Base-by-base conservation (phyloP, 129 eudicot species). In the Logfia minima region DNA sequence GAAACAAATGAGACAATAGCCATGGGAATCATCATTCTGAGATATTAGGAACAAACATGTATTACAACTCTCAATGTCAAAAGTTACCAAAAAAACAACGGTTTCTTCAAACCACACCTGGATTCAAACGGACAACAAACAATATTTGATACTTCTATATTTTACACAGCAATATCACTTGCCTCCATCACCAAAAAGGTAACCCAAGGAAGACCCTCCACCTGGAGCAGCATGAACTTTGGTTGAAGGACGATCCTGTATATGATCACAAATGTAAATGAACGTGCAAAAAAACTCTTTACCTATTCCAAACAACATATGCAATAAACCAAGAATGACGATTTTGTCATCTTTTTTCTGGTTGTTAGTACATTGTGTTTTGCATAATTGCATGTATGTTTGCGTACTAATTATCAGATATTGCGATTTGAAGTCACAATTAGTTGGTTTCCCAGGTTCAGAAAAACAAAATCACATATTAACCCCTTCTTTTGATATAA, bases 171-270 rank as follows among this genome's bases (percentile, higher is more conserved):
- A 78, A 19, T 58, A 8, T 83, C 84, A 88, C 39, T 88, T 88
- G 83, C 81, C 86, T 48, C 88, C 87, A 28, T 81, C 93, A 41
- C 90, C 93, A 77, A 89, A 86, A 18, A 89, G 93, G 83, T 89
- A 89, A 29, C 84, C 93, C 76, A 89, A 65, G 24, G 93, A 86
- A 75, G 89, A 87, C 48, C 92, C 92, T 31, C 92, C 92, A 13
- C 89, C 92, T 28, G 92, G 92, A 17, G 92, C 92, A 19, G 89
- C 85, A 75, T 89, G 93, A 68, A 89, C 90, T 77, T 89, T 89
- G 17, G 93, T 89, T 22, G 93, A 86, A 52, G 93, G 93, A 14
- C 93, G 88, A 74, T 86, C 90, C 90, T 89, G 85, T 16, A 63
- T 53, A 45, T 55, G 22, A 73, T 72, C 61, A 74, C 66, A 2